Base-by-base conservation (phyloP, 2,329 filamentous ascomycete genomes). In the Fusarium sp. region DNA sequence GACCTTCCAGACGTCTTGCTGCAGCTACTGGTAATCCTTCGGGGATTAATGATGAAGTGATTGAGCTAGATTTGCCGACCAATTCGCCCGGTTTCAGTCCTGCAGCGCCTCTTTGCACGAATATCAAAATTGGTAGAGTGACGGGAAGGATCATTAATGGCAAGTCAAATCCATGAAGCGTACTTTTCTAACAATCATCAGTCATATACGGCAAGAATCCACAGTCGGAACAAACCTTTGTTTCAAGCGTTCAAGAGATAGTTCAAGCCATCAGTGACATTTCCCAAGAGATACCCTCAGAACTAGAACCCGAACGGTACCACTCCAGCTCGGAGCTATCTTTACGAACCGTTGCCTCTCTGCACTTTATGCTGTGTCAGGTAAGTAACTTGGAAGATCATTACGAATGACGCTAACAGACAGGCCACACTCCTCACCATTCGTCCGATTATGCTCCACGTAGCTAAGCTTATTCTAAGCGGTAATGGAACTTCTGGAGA, bases 171-270 rank as follows among this genome's bases (percentile, higher is more conserved):
- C 27, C 7, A 2, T 7, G 7, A 2, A 9, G 23, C 4, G 9
- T 12, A 23, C 7, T 4, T 16, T 3, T 7, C 50, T 60, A 34
- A 64, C 8, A 2, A 10, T 4, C 16, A 2, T 7, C 31, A 64
- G 61, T 60, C 13, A 34, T 64, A 6, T 60, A 55, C 12, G 44
- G 61, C 6, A 41, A 46, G 1, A 48, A 54, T n/a, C 34, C 44
- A 16, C 43, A 48, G 6, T 18, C 37, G 1, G 56, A 64, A 43
- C 43, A 60, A 2, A 46, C 30, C 10, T 64, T 64, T 16, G 44
- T 64, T 3, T 48, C 27, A 3, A 64, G 48, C n/a, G 56, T 60
- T 11, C 55, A 64, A 18, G 28, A 64, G 41, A 64, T 60, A n/a
- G 16, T 64, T 6, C 40, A 41, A 27, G 36, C 28, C 13, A 16